phyloP scores from a whole-genome alignment of 352 stramenopile species.

The Phytopythium chamaehyphon region DNA sequence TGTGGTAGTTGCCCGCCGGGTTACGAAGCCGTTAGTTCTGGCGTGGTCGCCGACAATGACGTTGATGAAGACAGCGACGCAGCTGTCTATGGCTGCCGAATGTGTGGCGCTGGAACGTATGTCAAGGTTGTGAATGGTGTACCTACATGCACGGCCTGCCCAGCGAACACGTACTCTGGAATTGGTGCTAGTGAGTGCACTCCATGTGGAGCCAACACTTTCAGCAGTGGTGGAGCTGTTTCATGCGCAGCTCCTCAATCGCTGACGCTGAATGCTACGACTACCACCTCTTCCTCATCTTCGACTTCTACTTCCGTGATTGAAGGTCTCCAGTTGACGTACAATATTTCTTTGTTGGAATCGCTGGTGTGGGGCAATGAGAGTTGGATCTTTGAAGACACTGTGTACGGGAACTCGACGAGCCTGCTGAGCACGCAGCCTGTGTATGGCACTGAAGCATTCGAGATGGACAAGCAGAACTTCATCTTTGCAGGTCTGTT shows the following conservation, averaged over 20 bases:
- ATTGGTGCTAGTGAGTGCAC: conserved; percentile 43
- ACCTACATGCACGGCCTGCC: conserved; percentile 44
- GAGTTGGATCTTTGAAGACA: conserved; percentile 44
- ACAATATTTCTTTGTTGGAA: conserved; percentile 74
- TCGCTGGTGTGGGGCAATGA: conserved; percentile 65
- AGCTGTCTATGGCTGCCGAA: conserved; percentile 37
- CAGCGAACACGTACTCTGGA: conserved; percentile 55
- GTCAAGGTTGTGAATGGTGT: conserved; percentile 25
- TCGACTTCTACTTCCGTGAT: conserved; percentile 8
- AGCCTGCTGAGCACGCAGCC: conserved; percentile 28
- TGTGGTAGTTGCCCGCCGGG: conserved; percentile 53
- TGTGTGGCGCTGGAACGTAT: conserved; percentile 60
- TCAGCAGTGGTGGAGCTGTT: conserved; percentile 34
- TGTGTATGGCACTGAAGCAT: conserved; percentile 35
- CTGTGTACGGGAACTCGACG: conserved; percentile 25
- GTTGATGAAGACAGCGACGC: conserved; percentile 10
- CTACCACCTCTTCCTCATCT: conserved; percentile 14
- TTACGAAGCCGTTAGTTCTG: conserved; percentile 31
- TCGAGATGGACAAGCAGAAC: conserved; percentile 44
- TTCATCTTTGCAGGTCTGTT: conserved; percentile 59
- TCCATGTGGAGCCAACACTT: conserved; percentile 62
- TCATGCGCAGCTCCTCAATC: conserved; percentile 42
- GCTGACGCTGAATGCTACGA: conserved; percentile 35
- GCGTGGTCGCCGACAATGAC: conserved; percentile 13
- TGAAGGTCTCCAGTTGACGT: conserved; percentile 37